Evolutionary conservation across 805 yeast genomes (phyloP), one percentile per base, ranked within the genome.

Genomic region (Lipomyces yamadae): DNA sequence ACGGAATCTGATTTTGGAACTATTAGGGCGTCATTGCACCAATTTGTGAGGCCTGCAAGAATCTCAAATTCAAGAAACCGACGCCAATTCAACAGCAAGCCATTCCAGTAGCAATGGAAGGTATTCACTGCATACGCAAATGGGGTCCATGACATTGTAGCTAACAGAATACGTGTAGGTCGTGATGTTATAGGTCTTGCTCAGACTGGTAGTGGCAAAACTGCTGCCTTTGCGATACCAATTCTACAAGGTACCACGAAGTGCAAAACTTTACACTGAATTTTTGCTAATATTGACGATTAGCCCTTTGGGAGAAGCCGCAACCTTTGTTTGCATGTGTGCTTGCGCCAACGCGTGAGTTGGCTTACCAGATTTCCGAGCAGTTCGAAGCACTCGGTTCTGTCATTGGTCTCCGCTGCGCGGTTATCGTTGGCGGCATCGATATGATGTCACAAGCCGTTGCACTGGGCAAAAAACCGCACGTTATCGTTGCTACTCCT

Each of bases 171-270:
- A 13, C 6, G 8, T 18, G 29, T 48, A 66, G 69, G 70, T 2
- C 86, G 92, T 71, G 99, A 94, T 79, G 88, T 94, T 58, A 92
- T 94, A 75, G 99, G 99, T 13, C 83, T 94, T 69, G 99, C 99
- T 0, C 97, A 94, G 75, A 94, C 99, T 0, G 99, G 99, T 56
- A 91, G 97, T 3, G 99, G 99, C 70, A 94, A 94, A 78, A 95
- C 99, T 0, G 99, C 98, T 0, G 99, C 99, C 0, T 95, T 95
- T 82, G 98, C 98, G 7, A 86, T 95, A 61, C 99, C 99, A 0
- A 91, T 95, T 56, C 82, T 95, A 39, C 98, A 95, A 77, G 68
- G 68, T 65, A 34, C 2, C 34, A 24, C 11, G 29, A 42, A 42
- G 24, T 24, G 24, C 24, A 24, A 1, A 24, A 24, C 24, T 24